Percentiles rank a stretch among this genome's conserved stretches.
phyloP scores from a whole-genome alignment of 2,329 filamentous ascomycete genomes.

The Paecilomyces niveus region DNA sequence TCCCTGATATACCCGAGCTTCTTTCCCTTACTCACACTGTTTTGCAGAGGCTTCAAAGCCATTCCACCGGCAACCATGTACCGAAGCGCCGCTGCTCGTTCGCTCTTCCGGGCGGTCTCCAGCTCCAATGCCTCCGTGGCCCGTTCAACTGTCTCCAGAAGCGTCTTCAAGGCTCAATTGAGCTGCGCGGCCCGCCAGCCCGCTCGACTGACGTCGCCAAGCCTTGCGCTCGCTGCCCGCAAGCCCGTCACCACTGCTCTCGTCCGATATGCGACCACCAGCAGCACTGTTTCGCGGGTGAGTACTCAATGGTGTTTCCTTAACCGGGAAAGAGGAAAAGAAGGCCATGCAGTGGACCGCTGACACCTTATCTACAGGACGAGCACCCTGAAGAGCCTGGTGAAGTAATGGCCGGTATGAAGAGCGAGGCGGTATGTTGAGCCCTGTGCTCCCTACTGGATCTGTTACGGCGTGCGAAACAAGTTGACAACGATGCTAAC shows the following conservation, averaged over 20 bases:
- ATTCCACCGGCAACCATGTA: constrained; percentile 36
- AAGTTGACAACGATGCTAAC: neutral
- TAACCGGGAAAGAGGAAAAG: neutral
- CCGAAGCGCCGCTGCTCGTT: constrained; percentile 39
- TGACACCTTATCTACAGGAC: constrained; percentile 43
- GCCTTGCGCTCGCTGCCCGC: constrained; percentile 36
- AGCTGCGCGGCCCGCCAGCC: constrained; percentile 34
- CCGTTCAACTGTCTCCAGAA: constrained; percentile 33
- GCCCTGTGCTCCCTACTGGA: neutral
- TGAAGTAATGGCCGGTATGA: constrained; percentile 48
- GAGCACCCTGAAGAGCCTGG: constrained; percentile 31
- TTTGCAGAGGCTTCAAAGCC: constrained; percentile 3
- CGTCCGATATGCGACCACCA: constrained; percentile 40
- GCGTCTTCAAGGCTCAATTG: constrained; percentile 38
- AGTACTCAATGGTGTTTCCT: neutral
- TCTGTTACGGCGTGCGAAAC: neutral
- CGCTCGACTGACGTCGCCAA: constrained; percentile 27
- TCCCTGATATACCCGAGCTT: constrained; percentile 23
- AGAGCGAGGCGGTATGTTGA: constrained; percentile 52
- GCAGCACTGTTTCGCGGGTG: constrained; percentile 12
- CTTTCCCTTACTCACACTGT: constrained; percentile 10
- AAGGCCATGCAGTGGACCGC: constrained; percentile 8
- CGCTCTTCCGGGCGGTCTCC: constrained; percentile 36
- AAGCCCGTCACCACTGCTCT: constrained; percentile 42
- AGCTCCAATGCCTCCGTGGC: constrained; percentile 37